Base-by-base conservation (phyloP, 2,329 filamentous ascomycete genomes). In the Claviceps humidiphila region DNA sequence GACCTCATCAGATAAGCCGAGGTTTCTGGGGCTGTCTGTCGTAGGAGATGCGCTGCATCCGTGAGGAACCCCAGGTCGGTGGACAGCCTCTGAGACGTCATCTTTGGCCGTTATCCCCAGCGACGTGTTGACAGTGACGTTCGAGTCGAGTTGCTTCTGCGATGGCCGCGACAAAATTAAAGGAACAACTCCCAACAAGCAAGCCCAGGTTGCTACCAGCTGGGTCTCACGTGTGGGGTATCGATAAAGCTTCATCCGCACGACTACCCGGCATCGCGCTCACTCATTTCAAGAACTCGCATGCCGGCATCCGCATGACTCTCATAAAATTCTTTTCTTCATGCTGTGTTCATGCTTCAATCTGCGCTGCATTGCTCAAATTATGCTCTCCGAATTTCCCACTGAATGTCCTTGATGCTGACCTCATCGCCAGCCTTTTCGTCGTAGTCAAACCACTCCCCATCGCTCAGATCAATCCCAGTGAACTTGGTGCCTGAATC, bases 381-480 rank as follows among this genome's bases (percentile, higher is more conserved):
- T 50, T 76, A 93, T 39, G 82, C 80, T 58, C 89, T 77, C 57
- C 80, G 77, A 58, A 98, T 85, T 58, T 89, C 84, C 89, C 89
- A 98, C 56, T 80, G 87, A 52, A 95, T 68, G 34, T 93, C 87
- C 65, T 89, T 91, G 66, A 96, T 89, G 67, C 87, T 93, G 47
- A 96, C 90, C 68, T 97, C 90, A 49, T 95, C 88, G 0, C 84
- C 78, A 0, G 87, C 78, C 73, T 97, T 96, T 70, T 97, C 90
- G 60, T 97, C 90, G 62, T 97, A 98, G 61, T 97, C 91, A 68
- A 86, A 98, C 93, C 93, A 98, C 61, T 98, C 93, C 26, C 87
- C 91, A 30, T 98, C 93, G 0, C 74, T 74, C 52, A 98, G 70
- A 59, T 97, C 90, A 51, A 97, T 86, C 5, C 71, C 81, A 0